phyloP scores from a whole-genome alignment of 257 asterid species.

The Nicotiana noctiflora region DNA sequence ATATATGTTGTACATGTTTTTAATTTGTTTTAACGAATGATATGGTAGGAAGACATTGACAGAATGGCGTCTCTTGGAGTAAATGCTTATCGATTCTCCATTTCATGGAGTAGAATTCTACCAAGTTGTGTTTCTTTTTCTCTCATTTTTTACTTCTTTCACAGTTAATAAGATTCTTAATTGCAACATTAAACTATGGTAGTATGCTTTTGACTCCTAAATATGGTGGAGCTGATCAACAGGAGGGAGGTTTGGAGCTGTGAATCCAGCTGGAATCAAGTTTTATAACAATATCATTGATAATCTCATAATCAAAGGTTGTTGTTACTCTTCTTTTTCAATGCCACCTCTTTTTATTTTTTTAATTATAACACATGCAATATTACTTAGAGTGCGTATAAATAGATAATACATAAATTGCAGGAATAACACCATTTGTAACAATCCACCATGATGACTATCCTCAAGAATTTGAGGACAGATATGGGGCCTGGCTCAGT shows the following conservation, averaged over 20 bases:
- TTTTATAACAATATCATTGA: conserved; percentile 52
- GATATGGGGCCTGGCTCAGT: conserved; percentile 31
- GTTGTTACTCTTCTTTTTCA: neutral
- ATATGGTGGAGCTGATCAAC: neutral
- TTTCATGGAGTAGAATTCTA: conserved; percentile 75
- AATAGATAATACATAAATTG: neutral
- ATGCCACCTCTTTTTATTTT: neutral
- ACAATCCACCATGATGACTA: conserved; percentile 26
- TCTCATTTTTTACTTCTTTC: neutral
- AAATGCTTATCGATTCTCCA: conserved; percentile 59
- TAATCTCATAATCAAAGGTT: neutral
- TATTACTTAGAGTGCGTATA: neutral
- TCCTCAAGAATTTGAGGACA: conserved; percentile 23
- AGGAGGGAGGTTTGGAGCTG: conserved; percentile 56
- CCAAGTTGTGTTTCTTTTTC: conserved; percentile 28
- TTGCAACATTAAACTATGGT: neutral
- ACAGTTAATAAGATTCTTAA: too few relatives aligned
- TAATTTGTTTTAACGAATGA: neutral
- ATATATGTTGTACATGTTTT: neutral
- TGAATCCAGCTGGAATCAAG: conserved; percentile 40
- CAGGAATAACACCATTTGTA: conserved; percentile 35
- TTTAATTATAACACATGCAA: neutral
- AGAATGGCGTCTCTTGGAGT: conserved; percentile 59
- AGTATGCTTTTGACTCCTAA: neutral
- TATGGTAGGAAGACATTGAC: conserved; percentile 58